phyloP scores from a whole-genome alignment of 2,329 filamentous ascomycete genomes.

The Biscogniauxia marginata region DNA sequence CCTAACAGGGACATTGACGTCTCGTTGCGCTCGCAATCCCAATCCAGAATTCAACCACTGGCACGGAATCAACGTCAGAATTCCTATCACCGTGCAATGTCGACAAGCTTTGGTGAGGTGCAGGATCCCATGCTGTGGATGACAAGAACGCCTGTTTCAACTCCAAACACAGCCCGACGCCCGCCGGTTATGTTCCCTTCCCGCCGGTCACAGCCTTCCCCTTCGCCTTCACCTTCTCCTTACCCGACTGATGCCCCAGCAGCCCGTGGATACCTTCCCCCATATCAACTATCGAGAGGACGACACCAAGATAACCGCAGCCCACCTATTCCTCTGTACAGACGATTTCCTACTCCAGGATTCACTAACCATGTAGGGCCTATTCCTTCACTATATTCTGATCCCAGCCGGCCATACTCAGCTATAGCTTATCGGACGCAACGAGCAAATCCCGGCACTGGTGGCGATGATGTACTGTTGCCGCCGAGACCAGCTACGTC shows the following conservation, averaged over 20 bases:
- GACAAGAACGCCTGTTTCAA: background rate
- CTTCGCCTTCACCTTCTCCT: conserved; percentile 3
- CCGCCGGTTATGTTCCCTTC: background rate
- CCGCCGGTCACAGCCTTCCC: background rate
- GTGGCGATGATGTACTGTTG: background rate
- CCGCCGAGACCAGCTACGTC: conserved; percentile 12
- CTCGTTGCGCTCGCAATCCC: background rate
- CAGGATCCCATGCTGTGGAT: background rate
- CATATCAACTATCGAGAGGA: conserved; percentile 1
- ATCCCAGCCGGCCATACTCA: background rate
- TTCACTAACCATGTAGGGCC: conserved; percentile 6
- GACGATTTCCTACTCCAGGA: conserved; percentile 6
- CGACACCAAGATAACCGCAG: background rate
- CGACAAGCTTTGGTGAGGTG: background rate
- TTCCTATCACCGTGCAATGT: background rate
- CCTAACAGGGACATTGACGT: too few species aligned
- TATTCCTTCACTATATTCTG: background rate
- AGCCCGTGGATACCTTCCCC: conserved; percentile 15
- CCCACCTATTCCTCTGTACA: conserved; percentile 9
- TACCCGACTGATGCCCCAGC: conserved; percentile 2
- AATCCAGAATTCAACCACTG: too few species aligned
- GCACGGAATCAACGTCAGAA: background rate
- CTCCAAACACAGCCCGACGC: background rate
- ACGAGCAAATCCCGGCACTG: background rate
- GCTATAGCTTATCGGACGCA: background rate